Base-by-base conservation (phyloP, 805 yeast genomes). In the Cyberlindnera suaveolens region DNA sequence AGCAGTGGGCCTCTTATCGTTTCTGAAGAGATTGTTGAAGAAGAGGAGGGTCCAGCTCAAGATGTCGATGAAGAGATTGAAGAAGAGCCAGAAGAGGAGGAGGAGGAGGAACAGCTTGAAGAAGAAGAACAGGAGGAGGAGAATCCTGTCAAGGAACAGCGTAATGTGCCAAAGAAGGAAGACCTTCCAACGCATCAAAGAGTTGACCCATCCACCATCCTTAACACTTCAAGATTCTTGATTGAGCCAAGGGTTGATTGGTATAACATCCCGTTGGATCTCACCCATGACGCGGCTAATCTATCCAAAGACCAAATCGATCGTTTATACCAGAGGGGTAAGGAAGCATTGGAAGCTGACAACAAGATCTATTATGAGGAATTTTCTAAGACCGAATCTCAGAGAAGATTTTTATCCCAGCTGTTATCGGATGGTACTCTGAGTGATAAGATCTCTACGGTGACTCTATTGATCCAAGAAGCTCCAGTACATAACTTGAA, bases 391-490 rank as follows among this genome's bases (percentile, higher is more conserved):
- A 76, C 82, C 43, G 79, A 83, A 33, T 85, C 95, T 6, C 96
- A 85, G 68, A 81, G 78, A 60, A 83, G 86, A 71, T 91, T 91
- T 63, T 78, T 88, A 71, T 76, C 91, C 1, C 95, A 91, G 64
- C 83, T 93, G 53, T 75, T 93, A 56, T 74, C 89, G 6, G 83
- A 80, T 52, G 99, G 99, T 85, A 93, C 99, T 0, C 72, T 91
- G 54, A 83, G 80, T 55, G 99, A 93, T 82, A 89, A 93, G 67
- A 85, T 93, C 43, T 86, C 96, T 38, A 96, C 99, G 0, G 73
- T 93, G 58, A 91, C 99, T 1, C 77, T 93, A 60, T 71, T 93
- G 60, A 77, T 90, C 38, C 98, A 93, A 61, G 98, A 93, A 67
- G 90, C 97, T 3, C 99, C 99, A 6, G 61, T 89, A 42, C 98